Conservation (phyloP, 345 rosid species). For the Viola odorata region DNA sequence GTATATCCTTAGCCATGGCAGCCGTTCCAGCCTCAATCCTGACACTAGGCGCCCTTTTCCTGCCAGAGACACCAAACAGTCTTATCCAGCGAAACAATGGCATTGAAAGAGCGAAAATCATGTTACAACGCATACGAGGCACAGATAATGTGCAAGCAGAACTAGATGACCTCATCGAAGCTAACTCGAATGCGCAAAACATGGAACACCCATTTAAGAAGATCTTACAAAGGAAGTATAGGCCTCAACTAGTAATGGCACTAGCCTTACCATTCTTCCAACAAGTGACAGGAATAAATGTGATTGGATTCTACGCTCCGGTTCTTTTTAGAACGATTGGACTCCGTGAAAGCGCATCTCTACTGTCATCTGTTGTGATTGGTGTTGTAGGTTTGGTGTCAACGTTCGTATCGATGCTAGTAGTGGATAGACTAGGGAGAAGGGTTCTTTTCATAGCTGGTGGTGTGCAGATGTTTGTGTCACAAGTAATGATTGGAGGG, state of each 20-base stretch:
- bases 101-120: conserved; percentile 34
- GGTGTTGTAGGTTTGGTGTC: conserved; percentile 43
- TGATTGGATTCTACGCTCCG: conserved; percentile 66
- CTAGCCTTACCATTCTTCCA: conserved; percentile 64
- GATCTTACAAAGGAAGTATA: conserved; percentile 37
- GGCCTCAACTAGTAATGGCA: conserved; percentile 75
- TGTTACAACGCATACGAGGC: conserved; percentile 57
- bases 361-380: conserved; percentile 44
- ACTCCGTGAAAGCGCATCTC: conserved; percentile 50
- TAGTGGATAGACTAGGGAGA: conserved; percentile 56
- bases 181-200: conserved; percentile 28
- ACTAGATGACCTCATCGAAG: conserved; percentile 52
- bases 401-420: conserved; percentile 46
- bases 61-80: conserved; percentile 73
- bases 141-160: conserved; percentile 47
- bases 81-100: conserved; percentile 39
- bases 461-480: conserved; percentile 55
- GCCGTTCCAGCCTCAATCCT: conserved; percentile 62
- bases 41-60: conserved; percentile 54
- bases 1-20: conserved; percentile 62
- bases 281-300: conserved; percentile 71
- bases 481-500: conserved; percentile 47
- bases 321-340: conserved; percentile 64
- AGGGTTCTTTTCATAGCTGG: conserved; percentile 43
- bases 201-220: conserved; percentile 34